Evolutionary conservation across 345 rosid genomes (phyloP), one percentile per base, ranked within the genome.

Genomic region (Eucalyptus cloeziana): DNA sequence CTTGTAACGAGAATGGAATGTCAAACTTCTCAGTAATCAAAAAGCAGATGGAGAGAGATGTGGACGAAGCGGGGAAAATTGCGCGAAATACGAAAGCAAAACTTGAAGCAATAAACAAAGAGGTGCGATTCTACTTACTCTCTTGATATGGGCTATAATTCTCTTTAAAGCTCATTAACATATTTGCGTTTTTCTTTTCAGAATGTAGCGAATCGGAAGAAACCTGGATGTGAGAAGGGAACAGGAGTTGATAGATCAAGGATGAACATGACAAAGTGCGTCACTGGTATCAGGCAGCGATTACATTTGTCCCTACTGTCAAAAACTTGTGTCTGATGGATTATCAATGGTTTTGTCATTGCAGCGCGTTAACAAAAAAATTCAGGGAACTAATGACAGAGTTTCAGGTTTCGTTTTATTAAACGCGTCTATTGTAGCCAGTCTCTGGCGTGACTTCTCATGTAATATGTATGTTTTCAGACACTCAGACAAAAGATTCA

Each of bases 21-120:
- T 89, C 67, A 13, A n/a, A 90, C 14, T 87, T 80, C 91, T 89
- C 92, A 96, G 99, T 94, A 49, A 96, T 97, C 91, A 96, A 94
- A 94, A 96, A 94, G 94, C 95, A 96, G 37, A 96, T 96, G 99
- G 97, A 97, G 92, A 95, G 93, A 90, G 99, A 97, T 86, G 93
- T 97, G n/a, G 97, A 96, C 87, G 99, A 96, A 94, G 99, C 96
- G 86, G 97, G 99, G 90, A 97, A 96, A 90, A 91, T 91, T 90
- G 99, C 98, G 11, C 96, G 98, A 85, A 92, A 88, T 88, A 95
- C 92, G 87, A 96, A 96, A 92, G 94, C 95, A 88, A 96, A 93
- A 94, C 89, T 97, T 19, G 95, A 96, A 92, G 96, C 94, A 89
- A 88, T 95, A 89, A 96, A 96, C 92, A 94, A 91, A 96, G 99